phyloP scores from a whole-genome alignment of 2,329 filamentous ascomycete genomes.

The Tolypocladium amazonense region DNA sequence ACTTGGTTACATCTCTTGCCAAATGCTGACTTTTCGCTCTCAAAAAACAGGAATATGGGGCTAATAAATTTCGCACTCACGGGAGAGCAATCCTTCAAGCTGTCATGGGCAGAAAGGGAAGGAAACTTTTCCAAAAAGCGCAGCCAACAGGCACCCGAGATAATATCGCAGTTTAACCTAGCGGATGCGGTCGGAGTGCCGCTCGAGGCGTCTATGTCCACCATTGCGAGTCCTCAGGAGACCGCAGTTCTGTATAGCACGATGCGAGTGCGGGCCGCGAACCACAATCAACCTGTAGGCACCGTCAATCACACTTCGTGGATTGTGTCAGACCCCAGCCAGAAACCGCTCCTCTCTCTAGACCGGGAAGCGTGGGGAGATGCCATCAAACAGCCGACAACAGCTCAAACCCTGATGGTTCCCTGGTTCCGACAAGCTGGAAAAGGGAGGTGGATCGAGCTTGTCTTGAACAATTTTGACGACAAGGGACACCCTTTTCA shows the following conservation, averaged over 20 bases:
- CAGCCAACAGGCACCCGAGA: background rate
- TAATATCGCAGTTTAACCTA: background rate
- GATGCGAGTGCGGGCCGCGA: conserved; percentile 8
- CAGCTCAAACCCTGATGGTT: conserved; percentile 5
- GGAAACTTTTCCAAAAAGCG: background rate
- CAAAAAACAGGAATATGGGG: conserved; percentile 8
- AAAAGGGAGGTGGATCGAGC: conserved; percentile 29
- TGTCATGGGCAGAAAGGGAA: conserved; percentile 2
- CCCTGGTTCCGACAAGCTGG: conserved; percentile 8
- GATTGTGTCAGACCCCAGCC: conserved; percentile 2
- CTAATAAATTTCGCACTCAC: conserved; percentile 10
- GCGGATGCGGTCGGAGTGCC: background rate
- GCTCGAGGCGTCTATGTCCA: background rate
- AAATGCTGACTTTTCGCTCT: background rate
- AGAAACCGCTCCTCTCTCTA: conserved; percentile 7
- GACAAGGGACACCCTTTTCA: conserved; percentile 39
- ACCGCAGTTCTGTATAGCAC: conserved; percentile 10
- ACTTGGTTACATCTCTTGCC: background rate
- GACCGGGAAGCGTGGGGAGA: conserved; percentile 5
- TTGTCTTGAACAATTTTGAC: conserved; percentile 39
- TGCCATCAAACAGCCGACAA: conserved; percentile 6
- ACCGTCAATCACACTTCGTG: conserved; percentile 12
- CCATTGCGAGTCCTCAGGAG: conserved; percentile 1
- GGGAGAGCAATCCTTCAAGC: conserved; percentile 8
- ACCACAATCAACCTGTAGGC: conserved; percentile 10